phyloP scores from a whole-genome alignment of 441 rosid genomes.

The Populus trichocarpa region DNA sequence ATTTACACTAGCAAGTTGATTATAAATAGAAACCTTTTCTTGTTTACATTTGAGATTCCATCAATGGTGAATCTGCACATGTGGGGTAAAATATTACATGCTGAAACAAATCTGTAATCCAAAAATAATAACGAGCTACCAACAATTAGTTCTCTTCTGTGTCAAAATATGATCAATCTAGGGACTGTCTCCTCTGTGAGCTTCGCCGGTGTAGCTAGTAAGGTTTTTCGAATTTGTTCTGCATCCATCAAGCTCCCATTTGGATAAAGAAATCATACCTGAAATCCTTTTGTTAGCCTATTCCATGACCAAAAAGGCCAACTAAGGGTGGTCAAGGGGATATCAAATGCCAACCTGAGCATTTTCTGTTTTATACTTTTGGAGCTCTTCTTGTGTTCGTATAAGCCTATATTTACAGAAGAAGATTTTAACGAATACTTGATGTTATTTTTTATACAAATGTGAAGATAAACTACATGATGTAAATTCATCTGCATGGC shows the following conservation, averaged over 20 bases:
- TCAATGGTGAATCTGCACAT: slow-evolving; percentile 8
- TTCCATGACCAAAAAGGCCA: not conserved
- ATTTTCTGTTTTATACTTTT: slow-evolving; percentile 67
- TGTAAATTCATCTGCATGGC: not conserved
- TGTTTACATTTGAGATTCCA: slow-evolving; percentile 8
- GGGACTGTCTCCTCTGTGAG: not conserved
- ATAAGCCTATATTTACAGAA: slow-evolving; percentile 51
- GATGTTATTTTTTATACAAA: not conserved
- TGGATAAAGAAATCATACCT: slow-evolving; percentile 37
- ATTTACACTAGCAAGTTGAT: slow-evolving; percentile 11
- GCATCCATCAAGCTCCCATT: slow-evolving; percentile 10
- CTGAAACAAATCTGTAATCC: slow-evolving; percentile 8
- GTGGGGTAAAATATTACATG: not conserved
- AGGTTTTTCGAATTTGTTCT: slow-evolving; percentile 4
- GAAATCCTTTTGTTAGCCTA: slow-evolving; percentile 22
- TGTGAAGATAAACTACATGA: not conserved
- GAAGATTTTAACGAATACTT: slow-evolving; percentile 7
- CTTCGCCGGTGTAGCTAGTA: not conserved
- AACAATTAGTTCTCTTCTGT: not conserved
- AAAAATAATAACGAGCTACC: slow-evolving; percentile 5
- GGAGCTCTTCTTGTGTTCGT: slow-evolving; percentile 84
- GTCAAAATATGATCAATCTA: not conserved
- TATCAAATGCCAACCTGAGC: slow-evolving; percentile 47
- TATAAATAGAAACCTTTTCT: not conserved
- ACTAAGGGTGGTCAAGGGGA: not conserved